Conservation (phyloP, 768 basidiomycete species). For the Mycena chlorophos region DNA sequence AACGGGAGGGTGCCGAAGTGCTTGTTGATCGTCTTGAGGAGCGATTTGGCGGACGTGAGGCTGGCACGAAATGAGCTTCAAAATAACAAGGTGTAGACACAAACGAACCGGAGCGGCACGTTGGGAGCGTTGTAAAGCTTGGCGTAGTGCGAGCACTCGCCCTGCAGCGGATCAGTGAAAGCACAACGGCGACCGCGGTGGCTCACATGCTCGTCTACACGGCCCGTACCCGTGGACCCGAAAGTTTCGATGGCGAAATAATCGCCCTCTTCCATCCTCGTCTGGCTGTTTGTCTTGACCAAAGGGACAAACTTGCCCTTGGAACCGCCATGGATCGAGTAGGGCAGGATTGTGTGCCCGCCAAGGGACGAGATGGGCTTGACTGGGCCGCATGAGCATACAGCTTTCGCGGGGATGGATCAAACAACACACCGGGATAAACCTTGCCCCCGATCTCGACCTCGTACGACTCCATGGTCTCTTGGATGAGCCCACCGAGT, state of each 20-base stretch:
- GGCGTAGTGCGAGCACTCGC: constrained; percentile 94
- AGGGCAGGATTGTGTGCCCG: constrained; percentile 88
- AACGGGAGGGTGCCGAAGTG: constrained; percentile 96
- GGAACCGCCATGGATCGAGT: constrained; percentile 82
- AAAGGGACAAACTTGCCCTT: constrained; percentile 80
- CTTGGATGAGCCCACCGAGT: constrained; percentile 88
- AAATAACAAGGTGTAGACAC: not conserved
- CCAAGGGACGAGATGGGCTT: constrained; percentile 93
- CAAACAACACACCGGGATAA: constrained; percentile 60
- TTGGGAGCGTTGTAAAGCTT: constrained; percentile 66
- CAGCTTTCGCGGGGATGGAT: not conserved
- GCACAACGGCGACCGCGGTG: not conserved
- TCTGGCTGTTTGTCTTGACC: constrained; percentile 85
- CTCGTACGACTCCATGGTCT: constrained; percentile 99
- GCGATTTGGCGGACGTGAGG: constrained; percentile 78
- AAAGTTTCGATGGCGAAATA: constrained; percentile 99
- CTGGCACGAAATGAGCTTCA: constrained; percentile 37
- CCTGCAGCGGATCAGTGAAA: constrained; percentile 43
- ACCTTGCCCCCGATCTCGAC: constrained; percentile 88
- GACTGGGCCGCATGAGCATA: constrained; percentile 47
- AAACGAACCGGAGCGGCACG: constrained; percentile 68
- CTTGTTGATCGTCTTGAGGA: constrained; percentile 85
- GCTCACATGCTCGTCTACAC: constrained; percentile 78
- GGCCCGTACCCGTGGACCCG: constrained; percentile 91
- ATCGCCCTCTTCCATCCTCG: constrained; percentile 99